Conservation (phyloP, 73 alveolate species). For the Paramecium pentaurelia region DNA sequence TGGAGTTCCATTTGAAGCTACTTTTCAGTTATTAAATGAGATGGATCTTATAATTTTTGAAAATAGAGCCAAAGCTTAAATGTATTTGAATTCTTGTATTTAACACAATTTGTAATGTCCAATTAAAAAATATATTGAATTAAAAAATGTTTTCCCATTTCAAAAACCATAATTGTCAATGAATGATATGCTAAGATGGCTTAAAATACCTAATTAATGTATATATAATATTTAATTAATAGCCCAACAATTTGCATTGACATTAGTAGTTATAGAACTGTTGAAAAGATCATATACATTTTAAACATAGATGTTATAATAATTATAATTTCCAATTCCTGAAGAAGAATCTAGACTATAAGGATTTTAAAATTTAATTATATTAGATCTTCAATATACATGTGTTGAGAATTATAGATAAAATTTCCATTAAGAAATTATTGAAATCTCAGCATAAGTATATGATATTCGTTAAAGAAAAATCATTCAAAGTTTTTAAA, state of each 20-base stretch:
- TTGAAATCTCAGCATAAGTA: conserved; percentile 76
- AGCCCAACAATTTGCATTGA: background rate
- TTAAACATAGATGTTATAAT: background rate
- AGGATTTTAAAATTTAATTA: conserved; percentile 64
- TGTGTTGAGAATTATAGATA: conserved; percentile 61
- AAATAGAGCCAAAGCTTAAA: background rate
- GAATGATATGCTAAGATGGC: background rate
- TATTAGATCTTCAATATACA: conserved; percentile 74
- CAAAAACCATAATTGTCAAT: background rate
- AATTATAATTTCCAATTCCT: background rate
- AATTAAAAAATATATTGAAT: background rate
- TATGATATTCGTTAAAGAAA: conserved; percentile 55
- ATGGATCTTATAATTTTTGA: background rate
- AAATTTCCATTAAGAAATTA: conserved; percentile 63
- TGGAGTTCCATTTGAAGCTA: background rate
- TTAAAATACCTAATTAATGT: background rate
- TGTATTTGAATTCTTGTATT: background rate
- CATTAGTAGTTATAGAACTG: background rate
- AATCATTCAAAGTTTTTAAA: conserved; percentile 55
- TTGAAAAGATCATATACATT: background rate
- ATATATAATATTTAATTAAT: background rate
- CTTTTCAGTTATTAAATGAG: background rate
- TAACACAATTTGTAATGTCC: background rate
- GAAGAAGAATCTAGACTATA: background rate
- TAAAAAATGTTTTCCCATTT: background rate